Percentiles rank a stretch among this genome's conserved stretches.
These are phyloP conservation scores for Neonectria neomacrospora DNA, from an alignment of 2,329 filamentous ascomycete genomes.

Conservation along the genomic window DNA sequence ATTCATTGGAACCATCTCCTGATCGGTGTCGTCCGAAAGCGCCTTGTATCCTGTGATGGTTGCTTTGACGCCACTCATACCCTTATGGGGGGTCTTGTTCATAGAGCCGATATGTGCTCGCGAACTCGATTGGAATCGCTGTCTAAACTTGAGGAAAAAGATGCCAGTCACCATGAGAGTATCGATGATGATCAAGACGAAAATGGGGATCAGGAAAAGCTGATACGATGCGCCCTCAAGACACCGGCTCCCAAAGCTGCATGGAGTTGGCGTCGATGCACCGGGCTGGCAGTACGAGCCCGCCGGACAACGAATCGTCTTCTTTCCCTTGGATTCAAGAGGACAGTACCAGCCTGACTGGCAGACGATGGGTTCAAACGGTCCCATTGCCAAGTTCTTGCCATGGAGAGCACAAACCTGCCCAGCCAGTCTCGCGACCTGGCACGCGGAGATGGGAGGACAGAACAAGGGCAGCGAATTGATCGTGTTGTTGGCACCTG, in stretches of 20 bases:
- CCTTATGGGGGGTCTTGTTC: constrained; percentile 32
- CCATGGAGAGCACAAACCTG: constrained; percentile 48
- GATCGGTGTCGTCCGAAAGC: constrained; percentile 47
- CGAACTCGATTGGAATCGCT: constrained; percentile 32
- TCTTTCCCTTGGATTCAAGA: constrained; percentile 45
- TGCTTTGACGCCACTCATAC: constrained; percentile 46
- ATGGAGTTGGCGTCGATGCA: constrained; percentile 59
- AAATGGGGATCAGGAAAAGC: constrained; percentile 56
- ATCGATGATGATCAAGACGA: constrained; percentile 57
- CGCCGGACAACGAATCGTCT: constrained; percentile 56
- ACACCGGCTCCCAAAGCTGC: constrained; percentile 58
- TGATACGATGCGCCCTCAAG: constrained; percentile 56
- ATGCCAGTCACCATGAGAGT: constrained; percentile 50
- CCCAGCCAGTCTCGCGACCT: constrained; percentile 50
- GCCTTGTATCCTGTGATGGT: constrained; percentile 50
- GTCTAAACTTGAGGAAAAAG: constrained; percentile 35
- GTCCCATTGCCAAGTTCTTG: constrained; percentile 55
- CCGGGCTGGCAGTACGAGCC: constrained; percentile 65
- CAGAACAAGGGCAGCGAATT: constrained; percentile 60
- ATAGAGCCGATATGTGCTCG: constrained; percentile 26
- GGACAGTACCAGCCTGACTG: constrained; percentile 62
- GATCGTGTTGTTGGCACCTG: constrained; percentile 57
- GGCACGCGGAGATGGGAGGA: constrained; percentile 53
- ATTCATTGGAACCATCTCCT: constrained; percentile 51
- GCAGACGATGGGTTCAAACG: constrained; percentile 64